Evolutionary conservation across 2,329 filamentous ascomycete genomes (phyloP), one percentile per base, ranked within the genome.

Genomic region (Fusarium nematophilum): DNA sequence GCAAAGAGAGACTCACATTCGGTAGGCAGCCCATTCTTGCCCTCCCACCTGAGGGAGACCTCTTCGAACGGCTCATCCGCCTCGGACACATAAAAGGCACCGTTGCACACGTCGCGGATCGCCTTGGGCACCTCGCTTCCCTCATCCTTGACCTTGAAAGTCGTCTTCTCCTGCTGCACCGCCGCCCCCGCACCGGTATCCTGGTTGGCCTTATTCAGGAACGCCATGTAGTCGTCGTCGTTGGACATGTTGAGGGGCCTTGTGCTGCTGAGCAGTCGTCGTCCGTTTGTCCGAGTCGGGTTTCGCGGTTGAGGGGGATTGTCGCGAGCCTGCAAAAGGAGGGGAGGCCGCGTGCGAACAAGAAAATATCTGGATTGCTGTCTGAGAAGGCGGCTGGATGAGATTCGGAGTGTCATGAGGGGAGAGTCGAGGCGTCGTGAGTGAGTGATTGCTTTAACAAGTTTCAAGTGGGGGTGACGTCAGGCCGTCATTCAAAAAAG

Each of bases 181-280:
- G 66, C 13, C 8, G 53, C 59, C n/a, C 54, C 45, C 59, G 60
- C 55, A 9, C 71, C 56, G 51, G 90, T 88, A 72, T 93, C 89
- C 69, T 87, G 80, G 78, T 96, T 96, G 48, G 92, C 92, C 79
- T 95, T 95, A 73, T 95, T 84, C 53, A 97, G 82, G 73, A 97
- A 97, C 56, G 89, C 81, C 76, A 88, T 85, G 80, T 97, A 97
- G 59, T 90, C 90, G 58, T 90, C 87, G 81, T 97, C 92, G 48
- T 87, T 89, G 7, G 87, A 85, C 89, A 91, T 92, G 13, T 52
- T 80, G 15, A 65, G 49, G 27, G 54, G 10, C 47, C 33, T 43
- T 18, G 66, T 65, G 33, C 49, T 67, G 36, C 62, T 64, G 30
- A 72, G 59, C 45, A 37, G 34, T 64, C 64, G 59, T 42, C 43